Evolutionary conservation across 2,329 filamentous ascomycete genomes (phyloP).

Genomic region (Beauveria sp.): DNA sequence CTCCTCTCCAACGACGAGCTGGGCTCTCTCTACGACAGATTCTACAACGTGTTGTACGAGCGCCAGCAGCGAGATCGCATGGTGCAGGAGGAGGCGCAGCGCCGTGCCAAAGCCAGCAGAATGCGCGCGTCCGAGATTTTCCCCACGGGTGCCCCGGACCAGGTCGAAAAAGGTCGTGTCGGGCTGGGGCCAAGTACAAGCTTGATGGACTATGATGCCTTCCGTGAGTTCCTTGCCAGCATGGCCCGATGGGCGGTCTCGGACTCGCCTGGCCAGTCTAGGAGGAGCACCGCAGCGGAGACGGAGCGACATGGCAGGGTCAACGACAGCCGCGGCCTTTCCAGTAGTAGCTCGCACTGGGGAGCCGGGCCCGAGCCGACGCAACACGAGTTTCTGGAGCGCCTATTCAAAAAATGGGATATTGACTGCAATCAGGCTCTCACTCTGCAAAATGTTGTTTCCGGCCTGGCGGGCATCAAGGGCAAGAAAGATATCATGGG

Average conservation of each 20-base stretch:
- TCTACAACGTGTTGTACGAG: conserved; percentile 88
- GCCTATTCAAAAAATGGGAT: conserved; percentile 86
- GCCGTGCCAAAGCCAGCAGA: conserved; percentile 53
- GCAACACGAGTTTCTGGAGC: conserved; percentile 88
- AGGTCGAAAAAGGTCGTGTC: conserved; percentile 75
- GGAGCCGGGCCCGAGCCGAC: conserved; percentile 59
- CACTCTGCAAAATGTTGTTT: conserved; percentile 85
- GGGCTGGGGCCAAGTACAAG: conserved; percentile 83
- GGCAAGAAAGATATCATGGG: conserved; percentile 95
- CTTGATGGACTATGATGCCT: conserved; percentile 95
- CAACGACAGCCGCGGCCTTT: conserved; percentile 43
- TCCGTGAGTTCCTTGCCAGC: conserved; percentile 84
- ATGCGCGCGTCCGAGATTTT: conserved; percentile 31
- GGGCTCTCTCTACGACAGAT: conserved; percentile 84
- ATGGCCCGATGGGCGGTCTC: conserved; percentile 91
- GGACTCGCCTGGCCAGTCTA: conserved; percentile 63
- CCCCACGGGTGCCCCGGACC: conserved; percentile 32
- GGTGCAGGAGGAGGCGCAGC: conserved; percentile 67
- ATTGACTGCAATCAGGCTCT: conserved; percentile 67
- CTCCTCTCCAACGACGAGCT: conserved; percentile 78
- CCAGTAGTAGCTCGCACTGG: conserved; percentile 43
- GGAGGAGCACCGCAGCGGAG: conserved; percentile 38
- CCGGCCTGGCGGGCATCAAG: conserved; percentile 83
- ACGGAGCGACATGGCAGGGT: conserved; percentile 53
- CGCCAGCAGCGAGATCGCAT: conserved; percentile 75